Evolutionary conservation across 139 green algal species (phyloP).

Genomic region (Spirogloea muscicola): DNA sequence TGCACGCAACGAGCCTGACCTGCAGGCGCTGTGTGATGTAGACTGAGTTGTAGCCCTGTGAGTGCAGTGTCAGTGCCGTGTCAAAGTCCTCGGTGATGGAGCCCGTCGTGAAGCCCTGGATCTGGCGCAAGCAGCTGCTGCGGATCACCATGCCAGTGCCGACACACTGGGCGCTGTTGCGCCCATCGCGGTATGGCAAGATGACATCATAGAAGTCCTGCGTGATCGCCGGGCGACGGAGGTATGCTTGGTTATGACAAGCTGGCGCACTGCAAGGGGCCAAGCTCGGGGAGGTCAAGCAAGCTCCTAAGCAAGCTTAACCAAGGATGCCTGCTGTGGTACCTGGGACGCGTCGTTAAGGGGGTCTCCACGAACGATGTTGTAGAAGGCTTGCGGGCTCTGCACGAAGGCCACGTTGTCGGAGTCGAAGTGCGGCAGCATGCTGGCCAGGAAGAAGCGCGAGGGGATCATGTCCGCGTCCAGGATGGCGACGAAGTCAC

Average conservation of each 20-base stretch:
- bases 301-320: no score
- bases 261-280: no score
- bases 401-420: conserved; percentile 32
- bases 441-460: conserved; percentile 12
- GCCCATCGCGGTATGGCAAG: conserved; percentile 27
- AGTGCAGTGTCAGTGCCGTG: conserved; percentile 36
- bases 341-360: conserved; percentile 33
- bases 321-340: no score
- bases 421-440: conserved; percentile 33
- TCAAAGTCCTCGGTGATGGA: conserved; percentile 46
- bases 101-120: conserved; percentile 25
- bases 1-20: no score
- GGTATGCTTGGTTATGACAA: no score
- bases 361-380: conserved; percentile 35
- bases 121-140: background rate
- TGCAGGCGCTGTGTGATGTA: conserved; percentile 39
- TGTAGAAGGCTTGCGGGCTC: conserved; percentile 44
- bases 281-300: no score
- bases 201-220: conserved; percentile 44
- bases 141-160: conserved; percentile 31
- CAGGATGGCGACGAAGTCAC: conserved; percentile 35
- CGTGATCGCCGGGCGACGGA: no score
- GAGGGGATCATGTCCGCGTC: conserved; percentile 45
- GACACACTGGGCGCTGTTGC: conserved; percentile 31
- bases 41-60: conserved; percentile 2